Evolutionary conservation across 257 asterid genomes (phyloP), one percentile per base, ranked within the genome.

Genomic region (Jasminum sambac): DNA sequence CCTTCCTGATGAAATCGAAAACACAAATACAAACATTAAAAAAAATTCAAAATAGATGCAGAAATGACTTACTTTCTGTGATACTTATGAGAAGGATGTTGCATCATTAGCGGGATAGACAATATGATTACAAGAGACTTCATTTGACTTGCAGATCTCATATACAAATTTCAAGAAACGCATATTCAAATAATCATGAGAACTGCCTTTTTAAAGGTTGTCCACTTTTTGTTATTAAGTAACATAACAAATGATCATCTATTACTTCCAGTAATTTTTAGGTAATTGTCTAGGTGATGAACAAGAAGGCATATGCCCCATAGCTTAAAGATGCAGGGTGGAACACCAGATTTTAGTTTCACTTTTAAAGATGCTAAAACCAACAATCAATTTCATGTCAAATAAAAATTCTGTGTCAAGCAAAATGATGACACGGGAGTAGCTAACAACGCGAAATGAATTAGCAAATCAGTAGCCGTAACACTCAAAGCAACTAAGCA

Each of bases 1-100:
- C 98, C 97, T 92, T 92, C 98, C 98, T 92, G 87, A 75, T 64
- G 57, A 74, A 58, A 68, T 55, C 8, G 40, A 61, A 72, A 68
- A 39, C 25, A 55, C 2, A 8, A 3, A 19, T 6, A 71, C 64
- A 57, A 62, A 4, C 14, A 57, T 59, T 19, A 5, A 64, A 59
- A 41, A 11, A 25, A 44, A 25, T 48, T 13, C 42, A 41, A 17
- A 44, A 57, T 24, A 60, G 61, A 40, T 13, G 40, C 67, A 72
- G 19, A 19, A 21, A 66, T 13, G 26, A 23, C 70, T 9, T 40
- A 66, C 6, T 24, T 66, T 10, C 5, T 24, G 62, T 55, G 36
- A 23, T 19, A 55, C 62, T 55, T 55, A 30, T 17, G 30, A 1
- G 23, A 55, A 7, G 1, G 5, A 55, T 21, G 5, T 19, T 55